These are phyloP conservation scores for Colletotrichum scovillei DNA, from an alignment of 2,329 filamentous ascomycete genomes.

Conservation along the genomic window DNA sequence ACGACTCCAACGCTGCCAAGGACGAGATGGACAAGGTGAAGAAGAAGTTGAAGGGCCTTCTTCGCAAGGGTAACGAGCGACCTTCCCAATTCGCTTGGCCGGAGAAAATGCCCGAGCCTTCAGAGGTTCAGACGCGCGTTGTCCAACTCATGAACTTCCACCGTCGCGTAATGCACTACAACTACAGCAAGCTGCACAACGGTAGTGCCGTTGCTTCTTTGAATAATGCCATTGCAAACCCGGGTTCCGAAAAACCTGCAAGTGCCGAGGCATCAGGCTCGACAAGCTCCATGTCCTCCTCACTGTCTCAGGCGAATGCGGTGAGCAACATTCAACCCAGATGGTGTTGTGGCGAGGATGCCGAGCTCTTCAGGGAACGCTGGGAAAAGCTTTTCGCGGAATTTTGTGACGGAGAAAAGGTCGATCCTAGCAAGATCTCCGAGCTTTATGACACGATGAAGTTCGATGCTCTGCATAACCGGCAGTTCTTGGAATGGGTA, in stretches of 20 bases:
- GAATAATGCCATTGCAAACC: conserved; percentile 65
- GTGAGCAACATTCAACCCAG: conserved; percentile 82
- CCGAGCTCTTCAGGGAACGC: conserved; percentile 92
- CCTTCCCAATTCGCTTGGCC: conserved; percentile 99
- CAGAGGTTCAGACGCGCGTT: conserved; percentile 89
- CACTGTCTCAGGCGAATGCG: conserved; percentile 70
- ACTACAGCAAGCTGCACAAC: conserved; percentile 83
- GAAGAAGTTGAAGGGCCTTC: conserved; percentile 95
- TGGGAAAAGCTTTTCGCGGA: conserved; percentile 99
- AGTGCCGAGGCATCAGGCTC: conserved; percentile 52
- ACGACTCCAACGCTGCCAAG: conserved; percentile 98
- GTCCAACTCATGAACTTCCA: conserved; percentile 99
- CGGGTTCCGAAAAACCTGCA: conserved; percentile 56
- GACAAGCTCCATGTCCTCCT: conserved; percentile 55
- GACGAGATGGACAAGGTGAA: conserved; percentile 99
- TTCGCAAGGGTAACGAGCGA: conserved; percentile 92
- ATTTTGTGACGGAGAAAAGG: conserved; percentile 96
- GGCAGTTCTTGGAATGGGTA: conserved; percentile 96
- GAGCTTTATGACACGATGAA: conserved; percentile 99
- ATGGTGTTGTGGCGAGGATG: conserved; percentile 97
- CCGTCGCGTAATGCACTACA: conserved; percentile 92
- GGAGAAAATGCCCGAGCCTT: conserved; percentile 92
- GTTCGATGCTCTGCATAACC: conserved; percentile 96
- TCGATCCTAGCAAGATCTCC: conserved; percentile 98
- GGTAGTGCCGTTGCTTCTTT: conserved; percentile 71